Percentiles rank a stretch among this genome's conserved stretches.
phyloP scores from a whole-genome alignment of 148 eudicot species.

The Diospyros kaki region DNA sequence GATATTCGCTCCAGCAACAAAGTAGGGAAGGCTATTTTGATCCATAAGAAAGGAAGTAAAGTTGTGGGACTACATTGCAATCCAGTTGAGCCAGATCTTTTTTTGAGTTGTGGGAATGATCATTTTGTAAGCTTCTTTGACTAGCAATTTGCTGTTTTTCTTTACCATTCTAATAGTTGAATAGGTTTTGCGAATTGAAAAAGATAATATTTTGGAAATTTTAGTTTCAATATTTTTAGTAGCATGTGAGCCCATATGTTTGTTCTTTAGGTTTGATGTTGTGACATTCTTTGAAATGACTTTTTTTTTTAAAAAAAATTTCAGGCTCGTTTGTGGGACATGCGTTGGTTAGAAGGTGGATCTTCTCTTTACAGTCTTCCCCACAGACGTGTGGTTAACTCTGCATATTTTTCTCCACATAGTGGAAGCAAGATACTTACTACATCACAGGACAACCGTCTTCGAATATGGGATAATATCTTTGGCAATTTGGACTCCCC shows the following conservation, averaged over 20 bases:
- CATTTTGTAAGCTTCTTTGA: conserved; percentile 66
- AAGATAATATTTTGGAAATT: not conserved
- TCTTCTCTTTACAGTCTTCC: conserved; percentile 58
- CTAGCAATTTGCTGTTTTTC: not conserved
- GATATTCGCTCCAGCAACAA: conserved; percentile 66
- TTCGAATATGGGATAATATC: conserved; percentile 91
- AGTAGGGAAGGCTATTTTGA: conserved; percentile 52
- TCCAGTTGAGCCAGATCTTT: conserved; percentile 93
- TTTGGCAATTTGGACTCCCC: conserved; percentile 75
- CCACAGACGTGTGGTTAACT: conserved; percentile 89
- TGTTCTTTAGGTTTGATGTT: not conserved
- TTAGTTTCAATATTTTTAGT: not conserved
- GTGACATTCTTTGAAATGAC: conserved; percentile 4
- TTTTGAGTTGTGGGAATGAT: conserved; percentile 94
- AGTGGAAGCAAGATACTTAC: conserved; percentile 92
- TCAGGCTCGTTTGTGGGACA: conserved; percentile 96
- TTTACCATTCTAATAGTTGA: not conserved
- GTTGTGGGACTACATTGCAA: conserved; percentile 92
- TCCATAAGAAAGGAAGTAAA: conserved; percentile 90
- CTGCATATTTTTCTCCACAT: conserved; percentile 92
- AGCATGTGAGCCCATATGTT: not conserved
- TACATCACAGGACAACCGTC: conserved; percentile 84
- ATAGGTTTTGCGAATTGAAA: not conserved
- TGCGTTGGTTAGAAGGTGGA: conserved; percentile 71
- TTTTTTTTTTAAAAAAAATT: not conserved